Evolutionary conservation across 306 rosid genomes (phyloP).

Genomic region (Castanea sativa): DNA sequence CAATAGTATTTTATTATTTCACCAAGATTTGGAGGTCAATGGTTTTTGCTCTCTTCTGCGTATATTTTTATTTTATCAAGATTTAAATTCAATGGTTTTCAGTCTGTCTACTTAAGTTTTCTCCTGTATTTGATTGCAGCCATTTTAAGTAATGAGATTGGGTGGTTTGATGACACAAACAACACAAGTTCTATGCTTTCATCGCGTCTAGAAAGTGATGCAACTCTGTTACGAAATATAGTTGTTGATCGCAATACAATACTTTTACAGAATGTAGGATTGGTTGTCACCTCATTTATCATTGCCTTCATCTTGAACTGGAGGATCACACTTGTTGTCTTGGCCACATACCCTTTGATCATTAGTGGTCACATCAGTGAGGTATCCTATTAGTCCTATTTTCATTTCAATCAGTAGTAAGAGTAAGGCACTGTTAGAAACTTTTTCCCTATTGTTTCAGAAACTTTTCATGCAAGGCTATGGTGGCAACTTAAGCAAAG

Average conservation of each 20-base stretch:
- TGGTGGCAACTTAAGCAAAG: constrained; percentile 99
- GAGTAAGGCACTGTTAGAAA: not conserved
- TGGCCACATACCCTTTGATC: constrained; percentile 89
- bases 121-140: constrained; percentile 48
- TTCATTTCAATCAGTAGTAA: not conserved
- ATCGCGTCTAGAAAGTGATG: constrained; percentile 79
- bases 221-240: constrained; percentile 70
- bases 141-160: constrained; percentile 90
- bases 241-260: constrained; percentile 86
- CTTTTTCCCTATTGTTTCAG: constrained; percentile 40
- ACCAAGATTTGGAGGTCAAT: not conserved
- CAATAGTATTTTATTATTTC: not conserved
- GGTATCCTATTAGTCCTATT: constrained; percentile 37
- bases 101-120: constrained; percentile 4
- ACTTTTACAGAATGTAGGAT: constrained; percentile 79
- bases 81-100: not conserved
- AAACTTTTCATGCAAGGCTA: constrained; percentile 93
- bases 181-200: constrained; percentile 92
- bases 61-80: not conserved
- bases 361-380: constrained; percentile 94
- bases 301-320: constrained; percentile 89
- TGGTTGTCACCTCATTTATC: constrained; percentile 77
- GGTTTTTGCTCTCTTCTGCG: not conserved
- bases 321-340: constrained; percentile 86
- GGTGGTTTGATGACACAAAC: constrained; percentile 86